Evolutionary conservation across 1,284 basidiomycete species (phyloP), one percentile per base, ranked within the genome.

Genomic region (Xerocomus minutiporus): DNA sequence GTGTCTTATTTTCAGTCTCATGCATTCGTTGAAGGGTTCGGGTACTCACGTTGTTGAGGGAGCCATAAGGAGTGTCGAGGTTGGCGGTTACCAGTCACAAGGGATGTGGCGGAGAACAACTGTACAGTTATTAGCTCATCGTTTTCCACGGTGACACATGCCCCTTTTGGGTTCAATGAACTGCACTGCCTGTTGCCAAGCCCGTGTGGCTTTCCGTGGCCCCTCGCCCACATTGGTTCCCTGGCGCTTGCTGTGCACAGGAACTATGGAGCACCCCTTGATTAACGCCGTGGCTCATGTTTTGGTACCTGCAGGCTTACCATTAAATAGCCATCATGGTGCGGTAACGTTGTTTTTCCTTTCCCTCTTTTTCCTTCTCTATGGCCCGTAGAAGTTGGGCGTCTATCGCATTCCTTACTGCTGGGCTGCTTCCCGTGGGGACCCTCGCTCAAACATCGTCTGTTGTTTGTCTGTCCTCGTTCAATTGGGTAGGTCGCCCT

Each of bases 11-110:
- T 31, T 67, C 59, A 66, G 62, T 32, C 41, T 8, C 25, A 43
- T 12, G 15, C 4, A 8, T 12, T 42, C 28, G 38, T 29, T 23
- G 34, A 15, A 43, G 26, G 55, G 43, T 26, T 50, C 49, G 42
- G 23, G 54, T 44, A 82, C 83, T 65, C 74, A 85, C 83, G 83
- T 84, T 64, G 83, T 84, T 64, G 83, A 81, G 64, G 81, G 78
- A 63, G 83, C 79, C 83, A 85, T 86, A 70, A 67, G 56, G 60
- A 64, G 72, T 76, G 75, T 80, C 79, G 78, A 78, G 70, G 76
- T 52, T 50, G 49, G 38, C 9, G 34, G 45, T 57, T 45, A 34
- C 20, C 20, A 20, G 20, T 20, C 20, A 20, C 20, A 20, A 20
- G 20, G 20, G 20, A 20, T 20, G 66, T 70, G 66, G 66, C 66